These are phyloP conservation scores for Nevesoporus exiguus DNA, from an alignment of 768 basidiomycete species.

Conservation along the genomic window DNA sequence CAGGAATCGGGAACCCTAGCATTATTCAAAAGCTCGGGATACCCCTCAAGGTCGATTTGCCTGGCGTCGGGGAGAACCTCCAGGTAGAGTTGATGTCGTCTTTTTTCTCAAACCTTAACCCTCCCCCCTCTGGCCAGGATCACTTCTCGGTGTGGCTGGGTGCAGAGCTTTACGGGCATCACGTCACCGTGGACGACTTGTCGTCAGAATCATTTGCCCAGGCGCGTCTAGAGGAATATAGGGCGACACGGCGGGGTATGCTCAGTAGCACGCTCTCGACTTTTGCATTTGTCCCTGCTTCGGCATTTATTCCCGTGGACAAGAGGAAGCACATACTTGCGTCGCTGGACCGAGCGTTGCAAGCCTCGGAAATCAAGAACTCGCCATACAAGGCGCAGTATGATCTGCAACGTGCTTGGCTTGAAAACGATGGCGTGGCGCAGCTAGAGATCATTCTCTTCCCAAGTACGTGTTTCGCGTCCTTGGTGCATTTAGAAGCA, in stretches of 20 bases:
- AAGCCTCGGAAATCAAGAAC: constrained; percentile 7
- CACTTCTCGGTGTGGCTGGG: constrained; percentile 13
- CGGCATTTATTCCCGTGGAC: constrained; percentile 12
- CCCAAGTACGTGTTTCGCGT: constrained; percentile 6
- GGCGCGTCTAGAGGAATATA: constrained; percentile 10
- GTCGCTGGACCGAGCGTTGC: constrained; percentile 6
- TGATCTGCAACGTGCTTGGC: constrained; percentile 13
- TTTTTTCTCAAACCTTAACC: background rate
- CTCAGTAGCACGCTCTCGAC: constrained; percentile 17
- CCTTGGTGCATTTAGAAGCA: no score
- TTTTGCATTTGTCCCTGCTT: constrained; percentile 10
- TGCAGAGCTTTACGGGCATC: constrained; percentile 12
- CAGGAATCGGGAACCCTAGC: constrained; percentile 13
- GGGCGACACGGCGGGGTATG: constrained; percentile 6
- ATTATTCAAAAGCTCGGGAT: constrained; percentile 18
- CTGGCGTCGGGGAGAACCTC: background rate
- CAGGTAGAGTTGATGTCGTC: background rate
- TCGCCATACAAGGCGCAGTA: constrained; percentile 13
- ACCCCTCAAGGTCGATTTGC: constrained; percentile 18
- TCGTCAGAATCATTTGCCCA: constrained; percentile 8
- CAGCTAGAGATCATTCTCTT: constrained; percentile 18
- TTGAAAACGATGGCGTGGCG: constrained; percentile 16
- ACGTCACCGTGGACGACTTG: constrained; percentile 14
- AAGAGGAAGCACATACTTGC: constrained; percentile 7
- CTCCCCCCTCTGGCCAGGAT: constrained; percentile 4